phyloP scores from a whole-genome alignment of 106 monocot species.

The Dendrobium catenatum region DNA sequence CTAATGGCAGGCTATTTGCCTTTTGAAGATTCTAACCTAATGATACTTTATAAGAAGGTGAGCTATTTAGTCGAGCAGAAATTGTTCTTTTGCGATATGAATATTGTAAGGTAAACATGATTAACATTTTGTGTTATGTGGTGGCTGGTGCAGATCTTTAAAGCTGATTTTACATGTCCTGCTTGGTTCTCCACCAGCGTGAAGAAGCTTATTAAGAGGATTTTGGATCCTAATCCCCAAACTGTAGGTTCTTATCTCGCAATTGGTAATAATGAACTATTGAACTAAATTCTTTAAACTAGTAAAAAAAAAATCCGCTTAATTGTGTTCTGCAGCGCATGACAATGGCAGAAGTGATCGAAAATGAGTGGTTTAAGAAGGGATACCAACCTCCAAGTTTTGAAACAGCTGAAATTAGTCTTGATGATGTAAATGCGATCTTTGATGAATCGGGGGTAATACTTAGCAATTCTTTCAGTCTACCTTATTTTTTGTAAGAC shows the following conservation, averaged over 20 bases:
- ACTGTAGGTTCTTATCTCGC: constrained; percentile 35
- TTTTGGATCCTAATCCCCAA: constrained; percentile 81
- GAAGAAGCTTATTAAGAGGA: constrained; percentile 87
- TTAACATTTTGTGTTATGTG: background rate
- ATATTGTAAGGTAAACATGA: background rate
- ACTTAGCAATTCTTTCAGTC: background rate
- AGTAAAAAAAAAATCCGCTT: background rate
- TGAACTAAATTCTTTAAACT: background rate
- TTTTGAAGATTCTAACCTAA: constrained; percentile 76
- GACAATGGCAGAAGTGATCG: constrained; percentile 56
- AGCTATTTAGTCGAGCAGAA: constrained; percentile 3
- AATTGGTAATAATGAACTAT: background rate
- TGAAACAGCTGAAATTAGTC: constrained; percentile 47
- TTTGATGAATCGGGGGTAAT: constrained; percentile 71
- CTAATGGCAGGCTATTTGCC: constrained; percentile 90
- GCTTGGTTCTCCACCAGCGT: constrained; percentile 91
- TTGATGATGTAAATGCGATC: constrained; percentile 65
- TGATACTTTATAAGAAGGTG: constrained; percentile 75
- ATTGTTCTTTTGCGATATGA: background rate
- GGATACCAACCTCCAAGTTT: constrained; percentile 76
- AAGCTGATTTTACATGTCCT: constrained; percentile 89
- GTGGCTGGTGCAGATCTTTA: constrained; percentile 51
- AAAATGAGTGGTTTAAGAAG: constrained; percentile 97
- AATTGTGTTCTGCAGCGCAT: constrained; percentile 58
- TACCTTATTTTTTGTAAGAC: background rate